phyloP scores from a whole-genome alignment of 1,284 basidiomycete genomes.

The Ustilago lituana region DNA sequence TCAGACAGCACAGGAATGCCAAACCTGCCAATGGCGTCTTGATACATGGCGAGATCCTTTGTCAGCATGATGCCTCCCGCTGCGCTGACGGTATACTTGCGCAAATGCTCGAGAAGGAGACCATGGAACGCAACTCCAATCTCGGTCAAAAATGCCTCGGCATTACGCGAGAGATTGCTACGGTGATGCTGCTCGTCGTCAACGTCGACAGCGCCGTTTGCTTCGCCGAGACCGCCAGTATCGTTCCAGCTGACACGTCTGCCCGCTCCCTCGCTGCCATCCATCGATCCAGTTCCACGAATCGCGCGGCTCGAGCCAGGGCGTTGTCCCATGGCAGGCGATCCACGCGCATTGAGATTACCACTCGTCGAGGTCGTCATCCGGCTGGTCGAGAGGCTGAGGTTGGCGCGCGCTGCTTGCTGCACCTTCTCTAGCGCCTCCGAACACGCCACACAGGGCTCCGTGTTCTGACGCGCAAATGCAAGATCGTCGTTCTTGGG shows the following conservation, averaged over 20 bases:
- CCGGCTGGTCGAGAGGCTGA: conserved; percentile 66
- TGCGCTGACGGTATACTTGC: conserved; percentile 94
- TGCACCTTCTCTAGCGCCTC: conserved; percentile 83
- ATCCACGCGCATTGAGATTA: conserved; percentile 16
- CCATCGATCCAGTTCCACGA: conserved; percentile 11
- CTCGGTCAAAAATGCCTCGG: conserved; percentile 89
- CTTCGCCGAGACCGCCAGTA: conserved; percentile 1
- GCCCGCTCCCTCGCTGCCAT: conserved; percentile 9
- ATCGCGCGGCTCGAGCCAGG: conserved; percentile 14
- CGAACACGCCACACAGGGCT: conserved; percentile 89
- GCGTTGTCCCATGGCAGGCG: conserved; percentile 5
- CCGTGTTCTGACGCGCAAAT: conserved; percentile 92
- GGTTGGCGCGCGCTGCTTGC: conserved; percentile 76
- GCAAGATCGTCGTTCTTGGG: conserved; percentile 85
- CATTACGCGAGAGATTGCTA: conserved; percentile 72
- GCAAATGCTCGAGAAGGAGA: conserved; percentile 89
- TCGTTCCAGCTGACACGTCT: conserved; percentile 26
- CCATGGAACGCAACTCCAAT: conserved; percentile 94
- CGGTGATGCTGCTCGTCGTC: conserved; percentile 23
- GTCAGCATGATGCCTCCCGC: conserved; percentile 97
- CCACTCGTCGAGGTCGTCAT: conserved; percentile 28
- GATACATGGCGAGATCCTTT: conserved; percentile 96
- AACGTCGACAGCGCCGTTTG: conserved; percentile 15
- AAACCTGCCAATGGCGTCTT: conserved; percentile 86
- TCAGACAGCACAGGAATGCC: conserved; percentile 84